Evolutionary conservation across 106 monocot genomes (phyloP), one percentile per base, ranked within the genome.

Genomic region (Acanthochlamys bracteata): DNA sequence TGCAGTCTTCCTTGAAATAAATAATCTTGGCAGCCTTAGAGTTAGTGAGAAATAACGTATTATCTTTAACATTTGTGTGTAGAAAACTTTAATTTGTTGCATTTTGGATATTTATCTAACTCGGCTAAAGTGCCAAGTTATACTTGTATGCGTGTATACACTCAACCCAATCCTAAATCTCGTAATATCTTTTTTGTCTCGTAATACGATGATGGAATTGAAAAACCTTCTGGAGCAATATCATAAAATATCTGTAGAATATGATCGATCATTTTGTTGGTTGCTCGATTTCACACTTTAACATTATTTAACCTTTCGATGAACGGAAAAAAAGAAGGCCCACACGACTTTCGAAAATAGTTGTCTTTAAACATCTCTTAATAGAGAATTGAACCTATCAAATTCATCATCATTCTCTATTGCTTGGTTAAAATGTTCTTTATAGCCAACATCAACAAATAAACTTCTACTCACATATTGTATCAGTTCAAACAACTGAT

Each of bases 1-100:
- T 24, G 65, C 66, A 2, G n/a, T 66, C n/a, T 66, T 16, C 24
- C 51, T 66, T 11, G 66, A 22, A 2, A 66, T 66, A 24, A 51
- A 66, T 22, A 47, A 52, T n/a, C 66, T 47, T 15, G 26, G 20
- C 11, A 66, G 49, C 24, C 66, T 47, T 13, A 17, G 19, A 15
- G 4, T 66, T 4, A 66, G 9, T 24, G 66, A 47, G 26, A 66
- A 66, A 23, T 51, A 66, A 21, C 23, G 49, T 17, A 65, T 51
- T 49, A 3, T 24, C 46, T 49, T 49, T 49, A 12, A 49, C 56
- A 21, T 57, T 20, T 19, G 21, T 14, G 21, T 11, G n/a, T 11
- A 3, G 4, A 19, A 3, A 1, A 57, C 22, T 21, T 10, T 20
- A 19, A 57, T 21, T 57, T 1, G 21, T 20, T 22, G 22, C 2